A percentile compares a stretch with the other conserved stretches of the same genome.
Evolutionary conservation across 2,329 filamentous ascomycete species (phyloP).

Genomic region (Aspergillus sp.): DNA sequence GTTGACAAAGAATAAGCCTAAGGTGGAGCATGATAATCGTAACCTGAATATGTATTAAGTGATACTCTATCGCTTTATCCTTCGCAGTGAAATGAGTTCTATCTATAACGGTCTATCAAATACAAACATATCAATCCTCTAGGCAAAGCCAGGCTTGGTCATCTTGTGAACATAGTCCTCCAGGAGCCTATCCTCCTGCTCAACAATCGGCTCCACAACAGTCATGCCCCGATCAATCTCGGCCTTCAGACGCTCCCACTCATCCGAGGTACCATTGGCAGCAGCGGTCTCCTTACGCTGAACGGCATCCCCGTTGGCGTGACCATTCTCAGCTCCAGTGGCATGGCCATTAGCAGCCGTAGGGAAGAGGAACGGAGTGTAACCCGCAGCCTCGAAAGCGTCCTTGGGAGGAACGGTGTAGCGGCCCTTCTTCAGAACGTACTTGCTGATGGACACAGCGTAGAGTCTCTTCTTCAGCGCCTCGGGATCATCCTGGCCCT

Average conservation of each 20-base stretch:
- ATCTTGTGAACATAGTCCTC: slow-evolving; percentile 22
- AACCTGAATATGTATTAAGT: background rate
- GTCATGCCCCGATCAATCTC: slow-evolving; percentile 56
- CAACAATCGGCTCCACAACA: slow-evolving; percentile 44
- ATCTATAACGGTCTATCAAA: too few relatives aligned
- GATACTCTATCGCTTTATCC: background rate
- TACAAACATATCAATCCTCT: background rate
- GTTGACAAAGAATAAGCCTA: too few relatives aligned
- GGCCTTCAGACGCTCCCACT: slow-evolving; percentile 59
- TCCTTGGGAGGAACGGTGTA: slow-evolving; percentile 79
- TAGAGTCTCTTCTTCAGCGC: slow-evolving; percentile 62
- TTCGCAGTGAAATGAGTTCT: too few relatives aligned
- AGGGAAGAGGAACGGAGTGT: slow-evolving; percentile 61
- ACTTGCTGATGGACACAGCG: slow-evolving; percentile 72
- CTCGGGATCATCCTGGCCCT: slow-evolving; percentile 17
- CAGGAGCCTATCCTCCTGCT: slow-evolving; percentile 22
- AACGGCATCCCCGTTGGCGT: slow-evolving; percentile 8
- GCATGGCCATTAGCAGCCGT: slow-evolving; percentile 11
- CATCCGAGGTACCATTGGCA: slow-evolving; percentile 43
- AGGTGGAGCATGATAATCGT: too few relatives aligned
- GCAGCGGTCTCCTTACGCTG: slow-evolving; percentile 14
- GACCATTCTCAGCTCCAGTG: slow-evolving; percentile 24
- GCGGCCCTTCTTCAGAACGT: slow-evolving; percentile 75
- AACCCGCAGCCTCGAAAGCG: slow-evolving; percentile 66
- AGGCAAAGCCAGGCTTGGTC: slow-evolving; percentile 18